phyloP scores from a whole-genome alignment of 2,329 filamentous ascomycete genomes.

The Pseudovirgaria hyperparasitica region DNA sequence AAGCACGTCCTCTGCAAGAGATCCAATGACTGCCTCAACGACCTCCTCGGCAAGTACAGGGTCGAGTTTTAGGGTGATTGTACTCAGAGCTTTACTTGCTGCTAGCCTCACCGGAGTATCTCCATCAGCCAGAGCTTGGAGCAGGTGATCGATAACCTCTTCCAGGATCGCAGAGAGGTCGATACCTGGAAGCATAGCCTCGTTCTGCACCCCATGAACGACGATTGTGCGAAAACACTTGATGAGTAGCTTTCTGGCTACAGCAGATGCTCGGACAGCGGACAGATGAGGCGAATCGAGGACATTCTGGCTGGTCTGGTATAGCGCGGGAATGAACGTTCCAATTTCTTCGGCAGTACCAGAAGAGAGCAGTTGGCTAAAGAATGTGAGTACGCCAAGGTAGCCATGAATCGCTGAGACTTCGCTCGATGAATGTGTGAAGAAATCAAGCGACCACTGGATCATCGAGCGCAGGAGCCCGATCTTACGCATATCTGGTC shows the following conservation, averaged over 20 bases:
- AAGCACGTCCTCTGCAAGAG: slow-evolving; percentile 50
- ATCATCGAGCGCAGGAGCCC: slow-evolving; percentile 57
- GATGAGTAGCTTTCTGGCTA: slow-evolving; percentile 69
- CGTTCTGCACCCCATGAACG: slow-evolving; percentile 45
- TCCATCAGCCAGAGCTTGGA: slow-evolving; percentile 69
- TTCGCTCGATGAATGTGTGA: slow-evolving; percentile 35
- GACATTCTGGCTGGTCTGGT: slow-evolving; percentile 49
- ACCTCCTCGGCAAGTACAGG: slow-evolving; percentile 74
- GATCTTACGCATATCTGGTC: slow-evolving; percentile 75
- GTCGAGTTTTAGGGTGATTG: slow-evolving; percentile 70
- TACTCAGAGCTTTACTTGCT: slow-evolving; percentile 82
- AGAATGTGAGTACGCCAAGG: slow-evolving; percentile 67
- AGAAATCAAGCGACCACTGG: slow-evolving; percentile 53
- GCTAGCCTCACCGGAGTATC: slow-evolving; percentile 85
- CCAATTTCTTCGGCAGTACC: slow-evolving; percentile 65
- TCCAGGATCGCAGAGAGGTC: slow-evolving; percentile 44
- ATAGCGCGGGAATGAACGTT: slow-evolving; percentile 51
- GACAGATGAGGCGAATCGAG: slow-evolving; percentile 37
- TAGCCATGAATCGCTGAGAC: slow-evolving; percentile 54
- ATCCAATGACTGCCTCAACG: slow-evolving; percentile 70
- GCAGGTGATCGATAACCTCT: slow-evolving; percentile 66
- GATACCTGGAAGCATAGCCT: slow-evolving; percentile 15
- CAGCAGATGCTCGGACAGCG: slow-evolving; percentile 57
- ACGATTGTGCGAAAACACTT: slow-evolving; percentile 72
- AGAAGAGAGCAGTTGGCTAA: slow-evolving; percentile 61